Conservation (phyloP, 2,329 filamentous ascomycete genomes). For the Zalaria sp. region DNA sequence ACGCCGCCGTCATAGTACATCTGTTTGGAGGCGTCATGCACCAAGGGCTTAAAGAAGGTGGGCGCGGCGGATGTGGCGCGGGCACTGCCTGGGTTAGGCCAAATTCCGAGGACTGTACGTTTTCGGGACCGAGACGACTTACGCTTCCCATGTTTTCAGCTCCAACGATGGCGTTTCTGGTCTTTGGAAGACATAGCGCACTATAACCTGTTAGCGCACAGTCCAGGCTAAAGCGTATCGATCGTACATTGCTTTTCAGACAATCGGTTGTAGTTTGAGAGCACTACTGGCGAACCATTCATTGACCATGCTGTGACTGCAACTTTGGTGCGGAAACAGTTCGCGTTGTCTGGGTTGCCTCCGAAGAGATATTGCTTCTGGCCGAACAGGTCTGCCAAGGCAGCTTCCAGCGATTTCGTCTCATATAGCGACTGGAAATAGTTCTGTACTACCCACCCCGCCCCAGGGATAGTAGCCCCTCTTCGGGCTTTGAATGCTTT, state of each 20-base stretch:
- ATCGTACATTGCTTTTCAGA: too few relatives aligned
- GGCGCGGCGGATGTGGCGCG: constrained; percentile 37
- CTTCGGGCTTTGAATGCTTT: constrained; percentile 27
- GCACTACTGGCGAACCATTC: constrained; percentile 23
- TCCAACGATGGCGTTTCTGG: constrained; percentile 24
- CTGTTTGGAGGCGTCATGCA: constrained; percentile 31
- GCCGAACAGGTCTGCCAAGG: too few relatives aligned
- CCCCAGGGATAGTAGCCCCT: constrained; percentile 16
- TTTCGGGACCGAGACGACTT: too few relatives aligned
- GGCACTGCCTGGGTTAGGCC: constrained; percentile 9
- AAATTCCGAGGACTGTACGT: too few relatives aligned
- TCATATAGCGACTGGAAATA: constrained; percentile 8
- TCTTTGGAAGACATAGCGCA: constrained; percentile 24
- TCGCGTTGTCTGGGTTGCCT: not conserved
- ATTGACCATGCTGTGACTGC: constrained; percentile 29
- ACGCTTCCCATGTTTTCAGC: constrained; percentile 36
- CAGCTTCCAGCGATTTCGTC: too few relatives aligned
- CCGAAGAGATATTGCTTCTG: constrained; percentile 18
- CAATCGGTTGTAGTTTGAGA: constrained; percentile 31
- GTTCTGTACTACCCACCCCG: constrained; percentile 14
- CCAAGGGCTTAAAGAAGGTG: constrained; percentile 36
- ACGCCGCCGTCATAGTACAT: constrained; percentile 37
- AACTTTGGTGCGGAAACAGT: constrained; percentile 12
- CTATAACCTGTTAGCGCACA: constrained; percentile 10
- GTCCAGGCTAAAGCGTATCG: too few relatives aligned